phyloP scores from a whole-genome alignment of 2,329 filamentous ascomycete species.

The Ceratocystis smalleyi region DNA sequence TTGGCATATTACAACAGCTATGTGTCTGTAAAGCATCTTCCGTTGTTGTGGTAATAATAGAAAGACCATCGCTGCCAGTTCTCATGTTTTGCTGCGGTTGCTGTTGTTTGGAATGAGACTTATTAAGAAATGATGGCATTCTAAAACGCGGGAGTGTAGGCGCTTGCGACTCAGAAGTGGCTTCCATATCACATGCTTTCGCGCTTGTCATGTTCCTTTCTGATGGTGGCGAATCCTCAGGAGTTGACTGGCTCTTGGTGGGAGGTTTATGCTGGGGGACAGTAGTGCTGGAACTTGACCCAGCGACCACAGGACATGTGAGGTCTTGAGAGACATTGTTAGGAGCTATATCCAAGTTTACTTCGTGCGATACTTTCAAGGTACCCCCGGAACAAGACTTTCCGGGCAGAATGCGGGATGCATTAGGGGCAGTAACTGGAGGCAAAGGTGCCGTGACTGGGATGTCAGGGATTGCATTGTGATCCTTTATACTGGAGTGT shows the following conservation, averaged over 20 bases:
- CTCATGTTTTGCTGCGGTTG: not conserved
- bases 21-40: not conserved
- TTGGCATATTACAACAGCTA: not conserved
- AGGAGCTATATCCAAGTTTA: too few species aligned
- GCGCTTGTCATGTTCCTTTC: not conserved
- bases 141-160: not conserved
- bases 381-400: not conserved
- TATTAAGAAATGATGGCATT: not conserved
- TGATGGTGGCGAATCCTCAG: not conserved
- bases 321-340: too few species aligned
- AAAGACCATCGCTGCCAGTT: not conserved
- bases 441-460: not conserved
- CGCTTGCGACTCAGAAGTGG: not conserved
- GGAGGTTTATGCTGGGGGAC: not conserved
- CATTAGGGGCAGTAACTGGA: not conserved
- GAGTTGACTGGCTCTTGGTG: not conserved
- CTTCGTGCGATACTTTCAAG: too few species aligned
- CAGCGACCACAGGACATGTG: not conserved
- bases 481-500: not conserved
- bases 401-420: not conserved
- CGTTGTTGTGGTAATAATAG: constrained; percentile 2
- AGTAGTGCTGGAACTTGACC: not conserved
- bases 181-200: not conserved
- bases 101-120: not conserved
- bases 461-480: not conserved